Percentiles rank a stretch among this genome's conserved stretches.
Evolutionary conservation across 495 filamentous ascomycete species (phyloP).

Genomic region (Penicillium roqueforti): DNA sequence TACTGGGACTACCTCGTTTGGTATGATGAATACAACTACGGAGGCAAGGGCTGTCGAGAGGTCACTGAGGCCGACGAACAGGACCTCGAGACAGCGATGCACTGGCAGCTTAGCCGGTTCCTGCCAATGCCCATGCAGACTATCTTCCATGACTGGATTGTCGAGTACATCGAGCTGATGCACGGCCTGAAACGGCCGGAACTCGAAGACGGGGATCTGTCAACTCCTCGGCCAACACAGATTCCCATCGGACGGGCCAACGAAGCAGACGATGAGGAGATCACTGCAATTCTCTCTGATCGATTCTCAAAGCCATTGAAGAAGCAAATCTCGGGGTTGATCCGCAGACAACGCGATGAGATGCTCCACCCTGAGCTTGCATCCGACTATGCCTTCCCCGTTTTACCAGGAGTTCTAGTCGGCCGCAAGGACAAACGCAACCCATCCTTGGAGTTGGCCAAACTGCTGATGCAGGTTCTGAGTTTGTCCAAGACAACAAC

Average conservation of each 20-base stretch:
- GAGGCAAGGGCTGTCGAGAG: constrained; percentile 83
- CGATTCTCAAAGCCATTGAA: constrained; percentile 84
- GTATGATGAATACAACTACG: constrained; percentile 99
- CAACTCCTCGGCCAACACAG: constrained; percentile 76
- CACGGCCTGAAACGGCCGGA: constrained; percentile 71
- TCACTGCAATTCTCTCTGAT: constrained; percentile 60
- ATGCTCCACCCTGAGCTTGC: constrained; percentile 85
- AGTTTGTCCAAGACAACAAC: constrained; percentile 76
- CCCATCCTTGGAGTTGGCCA: constrained; percentile 84
- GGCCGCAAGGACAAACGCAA: constrained; percentile 62
- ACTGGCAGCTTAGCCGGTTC: constrained; percentile 93
- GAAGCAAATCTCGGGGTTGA: constrained; percentile 74
- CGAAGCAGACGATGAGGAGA: constrained; percentile 55
- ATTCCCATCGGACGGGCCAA: constrained; percentile 48
- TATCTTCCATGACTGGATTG: constrained; percentile 85
- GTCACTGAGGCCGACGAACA: constrained; percentile 82
- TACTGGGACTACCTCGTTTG: constrained; percentile 99
- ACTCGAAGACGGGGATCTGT: constrained; percentile 36
- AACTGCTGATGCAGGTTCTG: constrained; percentile 84
- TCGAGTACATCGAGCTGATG: constrained; percentile 96
- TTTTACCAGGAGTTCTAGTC: constrained; percentile 67
- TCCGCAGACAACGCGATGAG: constrained; percentile 80
- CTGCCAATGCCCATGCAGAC: constrained; percentile 75
- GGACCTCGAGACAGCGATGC: constrained; percentile 89
- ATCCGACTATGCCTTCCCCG: constrained; percentile 81